These are phyloP conservation scores for Podosphaera fusca DNA, from an alignment of 2,329 filamentous ascomycete species.

Conservation along the genomic window DNA sequence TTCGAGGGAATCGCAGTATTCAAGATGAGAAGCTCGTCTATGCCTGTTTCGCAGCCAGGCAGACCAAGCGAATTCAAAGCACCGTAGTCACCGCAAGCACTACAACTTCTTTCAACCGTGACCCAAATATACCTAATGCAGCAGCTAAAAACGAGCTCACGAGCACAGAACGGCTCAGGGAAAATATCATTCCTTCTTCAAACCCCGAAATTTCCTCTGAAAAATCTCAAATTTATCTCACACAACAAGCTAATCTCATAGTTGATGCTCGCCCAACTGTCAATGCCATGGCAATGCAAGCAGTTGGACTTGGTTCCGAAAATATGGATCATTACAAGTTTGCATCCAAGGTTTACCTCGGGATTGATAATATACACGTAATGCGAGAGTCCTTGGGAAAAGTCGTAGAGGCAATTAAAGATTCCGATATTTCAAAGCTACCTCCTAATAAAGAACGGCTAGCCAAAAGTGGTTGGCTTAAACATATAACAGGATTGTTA, in stretches of 20 bases:
- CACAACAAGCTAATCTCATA: conserved; percentile 82
- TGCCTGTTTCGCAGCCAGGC: conserved; percentile 59
- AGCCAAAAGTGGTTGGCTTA: conserved; percentile 70
- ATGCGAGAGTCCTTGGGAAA: conserved; percentile 82
- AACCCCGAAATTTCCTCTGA: conserved; percentile 27
- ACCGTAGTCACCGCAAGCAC: conserved; percentile 16
- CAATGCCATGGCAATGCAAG: conserved; percentile 87
- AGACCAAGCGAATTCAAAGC: conserved; percentile 10
- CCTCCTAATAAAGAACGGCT: conserved; percentile 64
- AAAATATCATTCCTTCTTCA: conserved; percentile 36
- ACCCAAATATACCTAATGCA: conserved; percentile 3
- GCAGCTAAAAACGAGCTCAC: conserved; percentile 25
- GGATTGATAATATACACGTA: conserved; percentile 95
- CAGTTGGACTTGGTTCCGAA: conserved; percentile 78
- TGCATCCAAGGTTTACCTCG: conserved; percentile 74
- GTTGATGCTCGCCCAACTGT: conserved; percentile 87
- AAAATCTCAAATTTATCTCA: conserved; percentile 56
- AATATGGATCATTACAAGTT: conserved; percentile 96
- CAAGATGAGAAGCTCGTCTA: conserved; percentile 88
- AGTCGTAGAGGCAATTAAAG: conserved; percentile 74
- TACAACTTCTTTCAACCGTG: conserved; percentile 23
- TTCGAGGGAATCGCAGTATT: conserved; percentile 70
- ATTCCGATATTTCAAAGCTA: conserved; percentile 67
- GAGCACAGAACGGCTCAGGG: conserved; percentile 36
- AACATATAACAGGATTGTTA: conserved; percentile 65